Percentiles rank a stretch among this genome's conserved stretches.
Conservation (phyloP, 768 basidiomycete genomes). For the Galerina marginata region DNA sequence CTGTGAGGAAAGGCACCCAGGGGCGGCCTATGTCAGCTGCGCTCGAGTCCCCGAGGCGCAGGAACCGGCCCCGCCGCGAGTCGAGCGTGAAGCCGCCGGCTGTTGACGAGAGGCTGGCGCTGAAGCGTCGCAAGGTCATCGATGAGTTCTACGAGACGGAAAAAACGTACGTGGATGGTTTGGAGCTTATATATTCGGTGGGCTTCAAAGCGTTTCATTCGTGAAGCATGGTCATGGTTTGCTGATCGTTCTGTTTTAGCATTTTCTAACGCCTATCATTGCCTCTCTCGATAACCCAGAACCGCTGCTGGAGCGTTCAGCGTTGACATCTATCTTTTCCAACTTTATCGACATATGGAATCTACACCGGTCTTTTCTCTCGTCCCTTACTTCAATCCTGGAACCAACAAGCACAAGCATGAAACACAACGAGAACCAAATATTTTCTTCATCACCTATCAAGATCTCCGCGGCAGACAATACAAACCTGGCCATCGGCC, state of each 20-base stretch:
- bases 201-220: conserved; percentile 23
- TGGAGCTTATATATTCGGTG: conserved; percentile 84
- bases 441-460: not conserved
- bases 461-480: not conserved
- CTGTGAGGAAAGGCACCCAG: conserved; percentile 27
- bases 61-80: conserved; percentile 43
- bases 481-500: conserved; percentile 3
- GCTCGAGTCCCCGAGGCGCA: conserved; percentile 43
- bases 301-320: conserved; percentile 70
- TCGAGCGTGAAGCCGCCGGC: conserved; percentile 38
- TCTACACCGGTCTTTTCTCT: conserved; percentile 76
- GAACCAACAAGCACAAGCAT: conserved; percentile 17
- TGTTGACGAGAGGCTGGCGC: conserved; percentile 51
- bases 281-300: conserved; percentile 69
- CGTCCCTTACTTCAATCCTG: conserved; percentile 56
- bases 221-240: not conserved
- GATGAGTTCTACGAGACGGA: conserved; percentile 85
- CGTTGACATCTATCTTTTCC: conserved; percentile 78
- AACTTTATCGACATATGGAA: conserved; percentile 95
- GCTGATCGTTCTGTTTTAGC: conserved; percentile 44
- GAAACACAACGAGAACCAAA: not conserved
- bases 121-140: conserved; percentile 72
- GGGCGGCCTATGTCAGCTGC: conserved; percentile 37
- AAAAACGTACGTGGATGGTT: conserved; percentile 77
- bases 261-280: conserved; percentile 84